Base-by-base conservation (phyloP, 2,329 filamentous ascomycete species). In the Ambrosiella cleistominuta region DNA sequence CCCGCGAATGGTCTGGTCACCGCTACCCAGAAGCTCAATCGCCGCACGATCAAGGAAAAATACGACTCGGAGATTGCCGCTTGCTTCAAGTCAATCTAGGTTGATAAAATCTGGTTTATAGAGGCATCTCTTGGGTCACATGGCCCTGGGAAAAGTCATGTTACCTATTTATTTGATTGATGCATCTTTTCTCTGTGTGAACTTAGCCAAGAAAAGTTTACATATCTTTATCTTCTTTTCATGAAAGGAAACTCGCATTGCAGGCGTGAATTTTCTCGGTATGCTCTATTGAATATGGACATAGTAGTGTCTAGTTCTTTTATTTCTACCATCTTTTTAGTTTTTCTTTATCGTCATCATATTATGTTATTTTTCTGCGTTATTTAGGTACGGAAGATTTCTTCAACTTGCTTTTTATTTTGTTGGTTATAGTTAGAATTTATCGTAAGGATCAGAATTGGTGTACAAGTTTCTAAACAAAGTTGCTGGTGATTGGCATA, bases 1-100 rank as follows among this genome's bases (percentile, higher is more conserved):
- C 86, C 88, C 57, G 78, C 82, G 60, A 93, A 83, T 67, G 77
- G 77, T 1, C 70, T 81, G 36, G 77, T 80, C 37, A 81, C 79
- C 38, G 78, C 77, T n/a, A 82, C 79, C 6, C 75, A 80, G 62
- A 82, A 82, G 68, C 70, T 81, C 47, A 80, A 81, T 69, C 72
- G 79, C 60, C 72, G 74, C 63, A 70, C 68, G 35, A 69, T 81
- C 52, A 73, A 71, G 63, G 72, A 75, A 42, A 70, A 68, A 56
- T 81, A 78, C 65, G 70, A 71, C 64, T 70, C 72, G 65, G 70
- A 80, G 57, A 79, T 82, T 56, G 65, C 71, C n/a, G 69, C 70
- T 49, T 67, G 66, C 59, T 64, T 72, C 57, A 69, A 71, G 68
- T 44, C 51, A 13, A 39, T 53, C 11, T 60, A 57, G 37, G 13